phyloP scores from a whole-genome alignment of 257 asterid genomes.

The Ophiorrhiza pumila region DNA sequence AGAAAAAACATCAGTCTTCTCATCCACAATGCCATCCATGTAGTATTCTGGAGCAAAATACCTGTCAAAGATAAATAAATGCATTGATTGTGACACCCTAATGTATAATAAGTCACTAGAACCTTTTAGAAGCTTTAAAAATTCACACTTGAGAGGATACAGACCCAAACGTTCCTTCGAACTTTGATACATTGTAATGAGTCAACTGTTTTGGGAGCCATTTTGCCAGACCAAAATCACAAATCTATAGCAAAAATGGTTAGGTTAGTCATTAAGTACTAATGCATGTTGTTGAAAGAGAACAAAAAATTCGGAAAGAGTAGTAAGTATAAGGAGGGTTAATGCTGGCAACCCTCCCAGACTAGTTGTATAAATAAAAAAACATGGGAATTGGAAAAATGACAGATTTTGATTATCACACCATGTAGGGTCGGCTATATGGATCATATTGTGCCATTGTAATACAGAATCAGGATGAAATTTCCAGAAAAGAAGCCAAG shows the following conservation, averaged over 20 bases:
- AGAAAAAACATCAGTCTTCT: constrained; percentile 70
- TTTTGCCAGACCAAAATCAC: constrained; percentile 81
- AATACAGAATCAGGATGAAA: neutral
- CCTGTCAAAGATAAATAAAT: constrained; percentile 25
- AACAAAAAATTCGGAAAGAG: neutral
- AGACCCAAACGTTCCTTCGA: constrained; percentile 84
- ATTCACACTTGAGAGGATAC: constrained; percentile 19
- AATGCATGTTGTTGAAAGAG: neutral
- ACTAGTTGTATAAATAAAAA: neutral
- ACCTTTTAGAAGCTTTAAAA: neutral
- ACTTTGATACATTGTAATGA: constrained; percentile 53
- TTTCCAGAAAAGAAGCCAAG: neutral
- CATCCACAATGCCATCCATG: constrained; percentile 70
- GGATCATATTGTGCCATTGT: neutral
- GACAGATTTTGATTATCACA: neutral
- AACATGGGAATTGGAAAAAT: neutral
- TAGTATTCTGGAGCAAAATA: constrained; percentile 81
- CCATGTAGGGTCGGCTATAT: no score
- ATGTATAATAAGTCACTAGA: neutral
- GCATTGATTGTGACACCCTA: neutral
- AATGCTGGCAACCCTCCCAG: neutral
- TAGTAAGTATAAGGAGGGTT: neutral
- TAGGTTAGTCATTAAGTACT: constrained; percentile 7
- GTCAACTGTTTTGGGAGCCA: constrained; percentile 75
- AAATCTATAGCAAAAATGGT: constrained; percentile 37